Conservation (phyloP, 2,329 filamentous ascomycete genomes). For the Scedosporium dehoogii region DNA sequence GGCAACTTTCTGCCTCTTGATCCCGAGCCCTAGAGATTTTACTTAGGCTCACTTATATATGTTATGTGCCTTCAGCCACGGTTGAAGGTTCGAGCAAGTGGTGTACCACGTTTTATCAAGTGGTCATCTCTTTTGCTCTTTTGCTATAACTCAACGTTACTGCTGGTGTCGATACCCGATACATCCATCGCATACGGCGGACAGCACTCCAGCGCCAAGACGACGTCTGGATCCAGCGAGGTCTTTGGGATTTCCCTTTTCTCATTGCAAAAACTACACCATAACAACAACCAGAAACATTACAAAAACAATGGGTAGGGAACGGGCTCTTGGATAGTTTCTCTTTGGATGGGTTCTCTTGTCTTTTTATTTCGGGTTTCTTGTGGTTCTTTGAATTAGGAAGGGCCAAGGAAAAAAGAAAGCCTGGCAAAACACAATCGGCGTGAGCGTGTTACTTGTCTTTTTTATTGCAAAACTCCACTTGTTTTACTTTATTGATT, state of each 20-base stretch:
- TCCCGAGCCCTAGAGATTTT: conserved; percentile 22
- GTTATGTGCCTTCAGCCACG: background rate
- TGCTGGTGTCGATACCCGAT: too few relatives aligned
- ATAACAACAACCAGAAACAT: background rate
- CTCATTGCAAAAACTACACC: too few relatives aligned
- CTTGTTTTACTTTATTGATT: background rate
- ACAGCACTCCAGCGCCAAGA: too few relatives aligned
- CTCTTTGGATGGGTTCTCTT: background rate
- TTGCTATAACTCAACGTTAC: too few relatives aligned
- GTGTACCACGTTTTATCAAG: too few relatives aligned
- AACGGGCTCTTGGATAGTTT: background rate
- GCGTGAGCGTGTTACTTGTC: too few relatives aligned
- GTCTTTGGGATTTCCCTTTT: too few relatives aligned
- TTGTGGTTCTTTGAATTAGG: background rate
- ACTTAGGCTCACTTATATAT: background rate
- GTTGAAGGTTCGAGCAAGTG: too few relatives aligned
- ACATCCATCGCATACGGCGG: too few relatives aligned
- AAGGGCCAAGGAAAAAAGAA: background rate
- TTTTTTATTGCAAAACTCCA: background rate
- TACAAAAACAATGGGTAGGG: too few relatives aligned
- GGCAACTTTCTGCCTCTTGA: conserved; percentile 93
- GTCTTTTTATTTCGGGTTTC: background rate
- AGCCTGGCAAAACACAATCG: background rate
- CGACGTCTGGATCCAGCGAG: too few relatives aligned
- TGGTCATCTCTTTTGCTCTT: too few relatives aligned